phyloP scores from a whole-genome alignment of 2,329 filamentous ascomycete genomes.

The Scolecobasidium constrictum region DNA sequence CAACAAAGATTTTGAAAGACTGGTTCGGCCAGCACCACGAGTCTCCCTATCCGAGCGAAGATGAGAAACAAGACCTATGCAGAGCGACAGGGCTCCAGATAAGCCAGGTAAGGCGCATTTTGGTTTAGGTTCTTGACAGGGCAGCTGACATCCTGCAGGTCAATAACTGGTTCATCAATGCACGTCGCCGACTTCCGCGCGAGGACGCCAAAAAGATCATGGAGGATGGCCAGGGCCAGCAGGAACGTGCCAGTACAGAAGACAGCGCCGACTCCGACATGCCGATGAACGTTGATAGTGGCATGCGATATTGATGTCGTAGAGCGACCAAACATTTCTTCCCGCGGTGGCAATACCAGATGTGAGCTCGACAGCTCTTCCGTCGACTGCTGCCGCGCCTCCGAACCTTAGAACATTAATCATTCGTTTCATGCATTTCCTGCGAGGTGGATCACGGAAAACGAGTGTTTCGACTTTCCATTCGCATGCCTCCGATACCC shows the following conservation, averaged over 20 bases:
- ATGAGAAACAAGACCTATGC: conserved; percentile 75
- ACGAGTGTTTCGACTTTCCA: too few relatives aligned
- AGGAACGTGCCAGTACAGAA: neutral
- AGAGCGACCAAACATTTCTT: too few relatives aligned
- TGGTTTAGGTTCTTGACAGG: neutral
- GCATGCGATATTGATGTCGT: too few relatives aligned
- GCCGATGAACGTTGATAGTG: too few relatives aligned
- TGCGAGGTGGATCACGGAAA: too few relatives aligned
- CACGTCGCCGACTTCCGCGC: conserved; percentile 56
- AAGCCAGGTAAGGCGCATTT: conserved; percentile 44
- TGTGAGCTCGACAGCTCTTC: too few relatives aligned
- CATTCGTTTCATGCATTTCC: too few relatives aligned
- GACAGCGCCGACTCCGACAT: neutral
- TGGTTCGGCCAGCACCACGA: conserved; percentile 72
- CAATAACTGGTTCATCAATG: conserved; percentile 76
- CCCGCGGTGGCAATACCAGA: too few relatives aligned
- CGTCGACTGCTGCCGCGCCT: too few relatives aligned
- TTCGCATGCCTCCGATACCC: too few relatives aligned
- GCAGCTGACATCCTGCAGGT: conserved; percentile 37
- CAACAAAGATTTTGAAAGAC: conserved; percentile 66
- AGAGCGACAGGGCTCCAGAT: conserved; percentile 65
- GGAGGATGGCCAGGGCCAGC: neutral
- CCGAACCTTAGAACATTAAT: too few relatives aligned
- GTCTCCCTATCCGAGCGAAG: conserved; percentile 74
- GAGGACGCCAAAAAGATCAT: conserved; percentile 22